Evolutionary conservation across 108 stramenopile species (phyloP).

Genomic region (Tribonema minus): DNA sequence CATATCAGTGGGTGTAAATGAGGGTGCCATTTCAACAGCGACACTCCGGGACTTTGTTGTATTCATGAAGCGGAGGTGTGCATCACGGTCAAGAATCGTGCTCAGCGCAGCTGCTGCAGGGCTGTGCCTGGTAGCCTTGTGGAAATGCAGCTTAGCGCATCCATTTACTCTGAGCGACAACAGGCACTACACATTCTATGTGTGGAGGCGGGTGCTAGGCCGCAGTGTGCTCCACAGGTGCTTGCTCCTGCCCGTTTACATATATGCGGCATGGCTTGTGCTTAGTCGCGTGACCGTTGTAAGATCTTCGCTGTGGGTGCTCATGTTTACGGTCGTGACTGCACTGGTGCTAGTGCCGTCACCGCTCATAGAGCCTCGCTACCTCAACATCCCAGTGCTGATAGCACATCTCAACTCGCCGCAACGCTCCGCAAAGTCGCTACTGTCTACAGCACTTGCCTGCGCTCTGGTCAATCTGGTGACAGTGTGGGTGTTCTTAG

Average conservation of each 20-base stretch:
- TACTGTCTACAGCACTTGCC: background rate
- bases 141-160: conserved; percentile 20
- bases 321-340: conserved; percentile 1
- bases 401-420: conserved; percentile 13
- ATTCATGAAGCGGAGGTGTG: background rate
- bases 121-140: background rate
- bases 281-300: background rate
- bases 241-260: conserved; percentile 19
- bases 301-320: conserved; percentile 13
- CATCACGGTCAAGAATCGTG: conserved; percentile 7
- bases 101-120: background rate
- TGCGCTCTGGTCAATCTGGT: background rate
- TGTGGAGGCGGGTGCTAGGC: conserved; percentile 25
- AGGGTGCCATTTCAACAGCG: too few species aligned
- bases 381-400: conserved; percentile 24
- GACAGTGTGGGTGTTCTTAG: conserved; percentile 12
- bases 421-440: background rate
- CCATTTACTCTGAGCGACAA: conserved; percentile 33
- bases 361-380: conserved; percentile 27
- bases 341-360: conserved; percentile 36
- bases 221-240: background rate
- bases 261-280: conserved; percentile 13
- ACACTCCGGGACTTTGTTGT: too few species aligned
- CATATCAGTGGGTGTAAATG: too few species aligned
- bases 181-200: conserved; percentile 38